phyloP scores from a whole-genome alignment of 2,329 filamentous ascomycete genomes.

The Aspergillus niger region DNA sequence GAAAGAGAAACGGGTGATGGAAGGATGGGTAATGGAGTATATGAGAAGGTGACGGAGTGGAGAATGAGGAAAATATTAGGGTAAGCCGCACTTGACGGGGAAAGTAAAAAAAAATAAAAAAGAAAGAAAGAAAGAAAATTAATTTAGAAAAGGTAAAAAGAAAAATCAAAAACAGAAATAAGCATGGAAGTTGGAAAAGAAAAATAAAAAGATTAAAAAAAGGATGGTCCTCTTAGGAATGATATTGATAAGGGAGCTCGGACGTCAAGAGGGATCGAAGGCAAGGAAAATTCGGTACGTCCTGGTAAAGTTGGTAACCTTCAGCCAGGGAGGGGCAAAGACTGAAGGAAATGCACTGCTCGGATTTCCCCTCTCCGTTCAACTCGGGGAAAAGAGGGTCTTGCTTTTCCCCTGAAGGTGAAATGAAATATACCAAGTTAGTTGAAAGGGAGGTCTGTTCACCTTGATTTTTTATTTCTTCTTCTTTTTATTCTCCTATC shows the following conservation, averaged over 20 bases:
- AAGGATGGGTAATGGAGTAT: constrained; percentile 15
- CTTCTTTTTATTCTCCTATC: no score
- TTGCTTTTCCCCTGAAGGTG: background rate
- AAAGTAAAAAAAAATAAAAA: background rate
- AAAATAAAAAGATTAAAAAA: constrained; percentile 4
- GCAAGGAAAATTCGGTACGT: constrained; percentile 8
- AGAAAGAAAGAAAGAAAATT: background rate
- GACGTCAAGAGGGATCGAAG: constrained; percentile 3
- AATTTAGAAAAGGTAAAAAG: constrained; percentile 7
- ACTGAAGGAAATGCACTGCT: background rate
- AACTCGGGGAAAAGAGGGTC: background rate
- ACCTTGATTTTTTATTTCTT: background rate
- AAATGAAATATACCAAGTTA: background rate
- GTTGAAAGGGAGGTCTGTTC: background rate
- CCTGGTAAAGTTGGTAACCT: constrained; percentile 2
- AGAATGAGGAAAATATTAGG: background rate
- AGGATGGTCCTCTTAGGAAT: constrained; percentile 15
- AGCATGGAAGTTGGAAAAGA: constrained; percentile 8
- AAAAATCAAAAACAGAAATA: constrained; percentile 8
- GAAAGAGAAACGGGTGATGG: constrained; percentile 3
- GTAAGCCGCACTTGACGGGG: constrained; percentile 11
- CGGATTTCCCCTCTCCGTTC: background rate
- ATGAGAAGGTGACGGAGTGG: constrained; percentile 12
- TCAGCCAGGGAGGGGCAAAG: background rate
- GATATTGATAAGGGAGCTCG: constrained; percentile 13